Evolutionary conservation across 2,329 filamentous ascomycete species (phyloP), one percentile per base, ranked within the genome.

Genomic region (Fusarium napiforme): DNA sequence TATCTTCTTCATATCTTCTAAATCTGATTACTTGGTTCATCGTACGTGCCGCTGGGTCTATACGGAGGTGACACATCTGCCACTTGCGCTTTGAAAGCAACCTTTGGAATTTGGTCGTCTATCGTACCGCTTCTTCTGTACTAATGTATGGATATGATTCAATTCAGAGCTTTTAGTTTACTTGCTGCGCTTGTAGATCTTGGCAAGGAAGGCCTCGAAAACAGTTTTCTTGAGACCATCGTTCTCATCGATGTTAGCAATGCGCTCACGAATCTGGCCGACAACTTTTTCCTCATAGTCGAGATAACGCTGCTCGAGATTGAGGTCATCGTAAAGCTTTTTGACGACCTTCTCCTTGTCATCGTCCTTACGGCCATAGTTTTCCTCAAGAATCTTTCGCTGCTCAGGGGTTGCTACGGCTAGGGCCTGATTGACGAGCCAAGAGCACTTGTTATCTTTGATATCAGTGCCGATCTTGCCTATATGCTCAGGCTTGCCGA

Each of bases 401-500:
- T 99, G 96, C 82, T 96, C 94, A 3, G 94, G 91, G 5, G 89
- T 95, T 74, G 90, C 93, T 71, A 92, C 89, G 82, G 91, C 88
- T 67, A 99, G 88, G 52, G 96, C 96, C 85, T 97, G 92, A 89
- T 99, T 99, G 84, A 99, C 90, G 68, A 99, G 87, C 96, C 96
- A 99, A 46, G 94, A 97, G 89, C 96, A 99, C 89, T 99, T 99
- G 90, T 99, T 99, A 86, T 99, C 96, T 88, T 95, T 92, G 83
- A 99, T 99, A 81, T 99, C 96, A 69, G 96, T 99, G 75, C 96
- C 96, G 75, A 98, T 97, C 90, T 99, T 99, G 84, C 96, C 96
- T 82, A 99, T 96, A 80, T 95, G 90, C 79, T 94, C 91, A 43
- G 96, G 95, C 78, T 96, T 92, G 78, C 96, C 96, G 81, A 96